A percentile compares a stretch with the other conserved stretches of the same genome.
Conservation (phyloP, 2,329 filamentous ascomycete species). For the Zopfia rhizophila region DNA sequence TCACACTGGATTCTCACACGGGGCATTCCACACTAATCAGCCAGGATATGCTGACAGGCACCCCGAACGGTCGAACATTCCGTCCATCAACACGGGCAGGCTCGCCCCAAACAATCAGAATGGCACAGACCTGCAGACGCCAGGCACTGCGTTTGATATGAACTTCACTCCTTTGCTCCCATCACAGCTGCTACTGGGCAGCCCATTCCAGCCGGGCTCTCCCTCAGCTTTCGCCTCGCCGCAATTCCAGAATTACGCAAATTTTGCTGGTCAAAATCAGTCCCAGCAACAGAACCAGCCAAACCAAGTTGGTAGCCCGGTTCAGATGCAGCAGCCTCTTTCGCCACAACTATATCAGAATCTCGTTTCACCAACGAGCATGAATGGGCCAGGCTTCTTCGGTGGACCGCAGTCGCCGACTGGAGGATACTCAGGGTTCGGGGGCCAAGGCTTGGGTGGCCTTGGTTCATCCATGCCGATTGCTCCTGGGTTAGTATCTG, state of each 20-base stretch:
- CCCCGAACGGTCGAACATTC: conserved; percentile 84
- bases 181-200: conserved; percentile 92
- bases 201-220: conserved; percentile 95
- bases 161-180: conserved; percentile 97
- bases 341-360: conserved; percentile 86
- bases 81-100: conserved; percentile 88
- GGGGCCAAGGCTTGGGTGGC: conserved; percentile 67
- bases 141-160: conserved; percentile 94
- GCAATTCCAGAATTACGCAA: conserved; percentile 87
- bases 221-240: conserved; percentile 89
- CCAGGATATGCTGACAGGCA: conserved; percentile 87
- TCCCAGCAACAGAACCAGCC: conserved; percentile 68
- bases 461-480: conserved; percentile 80
- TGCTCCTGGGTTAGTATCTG: conserved; percentile 82
- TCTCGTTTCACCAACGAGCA: conserved; percentile 85
- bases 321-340: conserved; percentile 75
- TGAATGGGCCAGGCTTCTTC: conserved; percentile 81
- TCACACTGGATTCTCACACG: conserved; percentile 91
- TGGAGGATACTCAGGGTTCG: conserved; percentile 73
- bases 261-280: conserved; percentile 68
- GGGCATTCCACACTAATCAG: conserved; percentile 87
- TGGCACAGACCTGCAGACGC: conserved; percentile 80
- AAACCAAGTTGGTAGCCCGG: conserved; percentile 76
- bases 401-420: conserved; percentile 88
- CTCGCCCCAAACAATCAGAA: conserved; percentile 66